Base-by-base conservation (phyloP, 768 basidiomycete species). In the Xerocomellus amylosporus region DNA sequence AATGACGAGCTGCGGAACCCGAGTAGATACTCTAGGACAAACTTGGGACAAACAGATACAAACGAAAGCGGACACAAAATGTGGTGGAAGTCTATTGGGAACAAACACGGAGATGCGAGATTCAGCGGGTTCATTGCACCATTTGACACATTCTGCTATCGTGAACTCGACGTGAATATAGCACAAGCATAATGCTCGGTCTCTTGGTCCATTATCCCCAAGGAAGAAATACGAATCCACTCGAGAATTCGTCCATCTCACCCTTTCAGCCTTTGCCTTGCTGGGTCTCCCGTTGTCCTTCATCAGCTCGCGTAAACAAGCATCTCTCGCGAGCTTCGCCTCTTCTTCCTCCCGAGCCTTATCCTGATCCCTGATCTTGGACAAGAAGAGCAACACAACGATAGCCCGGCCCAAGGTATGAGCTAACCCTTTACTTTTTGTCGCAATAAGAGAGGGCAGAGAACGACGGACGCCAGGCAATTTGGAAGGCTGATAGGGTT, bases 401-500 rank as follows among this genome's bases (percentile, higher is more conserved):
- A 54, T n/a, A 75, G 33, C 22, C 37, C 71, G n/a, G 62, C 57
- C 76, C 78, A 78, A 0, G 77, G 76, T 13, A 78, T 49, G 33
- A n/a, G n/a, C n/a, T n/a, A n/a, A n/a, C 15, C 15, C 15, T 49
- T 31, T 9, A 24, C 24, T 17, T 39, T 20, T 8, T n/a, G 0
- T 14, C 14, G 48, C 37, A 39, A n/a, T 28, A 49, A 30, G 26
- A 41, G 19, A 22, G 17, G 2, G 2, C 46, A 46, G 9, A 24
- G 20, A 3, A 36, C 9, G 9, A 40, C 41, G 8, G 38, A 36
- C 14, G 36, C 34, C 15, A 36, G 17, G 22, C 36, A 19, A 4
- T 28, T 38, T 0, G 36, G 36, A 10, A 48, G n/a, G 4, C 47
- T 48, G 8, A 4, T 34, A 19, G 17, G 9, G n/a, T 37, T 37